Evolutionary conservation across 2,329 filamentous ascomycete species (phyloP), one percentile per base, ranked within the genome.

Genomic region (Cercospora citrullina): DNA sequence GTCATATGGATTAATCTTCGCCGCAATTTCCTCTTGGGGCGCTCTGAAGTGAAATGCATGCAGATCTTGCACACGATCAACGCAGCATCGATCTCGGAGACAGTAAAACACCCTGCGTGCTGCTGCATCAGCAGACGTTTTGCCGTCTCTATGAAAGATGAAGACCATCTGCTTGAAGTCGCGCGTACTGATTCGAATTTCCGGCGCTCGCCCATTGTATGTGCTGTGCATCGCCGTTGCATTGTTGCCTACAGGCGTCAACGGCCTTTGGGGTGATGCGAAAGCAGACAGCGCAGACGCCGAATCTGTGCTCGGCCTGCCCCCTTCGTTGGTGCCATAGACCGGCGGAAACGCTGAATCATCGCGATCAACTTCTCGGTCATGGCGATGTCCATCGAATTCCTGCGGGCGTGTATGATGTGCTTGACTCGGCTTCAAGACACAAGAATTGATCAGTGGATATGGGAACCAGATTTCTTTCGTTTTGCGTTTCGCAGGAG

Each of bases 151-250:
- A 89, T 83, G 77, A 77, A 99, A 96, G 80, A 94, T 93, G 81
- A 99, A 94, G 69, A 92, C 94, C 69, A 97, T 89, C 80, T 94
- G 97, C 60, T 89, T 94, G 79, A 99, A 98, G 83, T 99, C 95
- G 67, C 94, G 91, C 77, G 94, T 93, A 63, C 93, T 90, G 69
- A 99, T 83, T 63, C 94, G 90, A 76, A 99, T 93, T 3, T 92
- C 91, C 5, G 94, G 93, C 33, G 89, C 86, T 69, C 93, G 87
- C 12, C 71, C 74, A 66, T 65, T 72, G n/a, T 69, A 71, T n/a
- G 55, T 48, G 8, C 60, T 48, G 31, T 21, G 14, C 16, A 61
- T 88, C 87, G 67, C 26, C 26, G 45, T 45, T 6, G 42, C 23
- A 48, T 33, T 64, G 23, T 91, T 90, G 12, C 85, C 84, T 6